Evolutionary conservation across 257 asterid genomes (phyloP).

Genomic region (Handroanthus guayacan): DNA sequence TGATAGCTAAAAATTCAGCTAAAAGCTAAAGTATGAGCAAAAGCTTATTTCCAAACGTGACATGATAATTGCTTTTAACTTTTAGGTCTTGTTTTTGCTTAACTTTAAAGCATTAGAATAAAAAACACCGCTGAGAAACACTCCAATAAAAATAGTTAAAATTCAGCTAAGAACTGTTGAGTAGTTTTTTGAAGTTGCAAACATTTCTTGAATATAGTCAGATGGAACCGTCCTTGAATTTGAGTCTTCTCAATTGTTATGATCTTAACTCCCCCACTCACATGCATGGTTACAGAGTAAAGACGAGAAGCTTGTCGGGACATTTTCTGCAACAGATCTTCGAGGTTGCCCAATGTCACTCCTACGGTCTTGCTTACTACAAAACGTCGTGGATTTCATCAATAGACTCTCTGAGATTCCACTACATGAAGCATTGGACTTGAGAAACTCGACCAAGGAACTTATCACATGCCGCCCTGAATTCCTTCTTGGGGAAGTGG

Average conservation of each 20-base stretch:
- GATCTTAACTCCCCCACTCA: not conserved
- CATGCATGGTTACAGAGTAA: slow-evolving; percentile 53
- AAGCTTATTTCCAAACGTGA: too few relatives aligned
- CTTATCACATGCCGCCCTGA: slow-evolving; percentile 59
- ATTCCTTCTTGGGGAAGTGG: slow-evolving; percentile 64
- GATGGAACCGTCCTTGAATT: too few relatives aligned
- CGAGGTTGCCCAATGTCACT: slow-evolving; percentile 66
- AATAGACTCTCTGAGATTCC: slow-evolving; percentile 51
- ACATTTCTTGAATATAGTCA: too few relatives aligned
- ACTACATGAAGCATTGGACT: slow-evolving; percentile 53
- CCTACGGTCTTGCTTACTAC: slow-evolving; percentile 52
- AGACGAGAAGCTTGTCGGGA: slow-evolving; percentile 71
- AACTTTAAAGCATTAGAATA: too few relatives aligned
- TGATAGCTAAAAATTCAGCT: too few relatives aligned
- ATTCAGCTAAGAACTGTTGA: too few relatives aligned
- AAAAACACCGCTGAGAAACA: too few relatives aligned
- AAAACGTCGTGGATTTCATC: slow-evolving; percentile 63
- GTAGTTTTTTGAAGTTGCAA: too few relatives aligned
- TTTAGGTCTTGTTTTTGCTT: too few relatives aligned
- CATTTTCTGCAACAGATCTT: slow-evolving; percentile 83
- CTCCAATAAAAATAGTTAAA: too few relatives aligned
- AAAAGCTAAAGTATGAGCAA: too few relatives aligned
- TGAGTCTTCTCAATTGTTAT: not conserved
- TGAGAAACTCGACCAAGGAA: slow-evolving; percentile 57
- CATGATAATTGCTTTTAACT: too few relatives aligned